These are phyloP conservation scores for Thelonectria olida DNA, from an alignment of 2,329 filamentous ascomycete species.

Conservation along the genomic window DNA sequence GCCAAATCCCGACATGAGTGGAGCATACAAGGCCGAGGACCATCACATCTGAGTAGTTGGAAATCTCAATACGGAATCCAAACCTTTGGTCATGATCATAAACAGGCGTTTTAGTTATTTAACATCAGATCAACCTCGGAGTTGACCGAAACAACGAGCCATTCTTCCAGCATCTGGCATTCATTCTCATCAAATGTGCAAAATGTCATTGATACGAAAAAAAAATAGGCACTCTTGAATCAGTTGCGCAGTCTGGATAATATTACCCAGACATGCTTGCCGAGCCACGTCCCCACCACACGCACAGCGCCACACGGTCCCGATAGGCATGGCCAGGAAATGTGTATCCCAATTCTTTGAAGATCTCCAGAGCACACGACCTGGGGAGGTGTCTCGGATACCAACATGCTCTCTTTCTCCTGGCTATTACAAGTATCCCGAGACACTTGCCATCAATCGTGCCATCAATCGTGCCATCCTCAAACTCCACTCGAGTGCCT, in stretches of 20 bases:
- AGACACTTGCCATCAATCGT: constrained; percentile 20
- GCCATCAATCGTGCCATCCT: not conserved
- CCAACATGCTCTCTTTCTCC: constrained; percentile 31
- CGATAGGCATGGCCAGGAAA: constrained; percentile 15
- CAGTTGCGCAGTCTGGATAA: not conserved
- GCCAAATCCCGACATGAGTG: too few relatives aligned
- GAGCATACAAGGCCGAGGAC: too few relatives aligned
- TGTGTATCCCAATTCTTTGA: constrained; percentile 12
- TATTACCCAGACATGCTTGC: constrained; percentile 7
- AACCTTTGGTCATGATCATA: not conserved
- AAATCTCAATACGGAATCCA: not conserved
- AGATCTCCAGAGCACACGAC: not conserved
- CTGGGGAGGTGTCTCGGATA: constrained; percentile 22
- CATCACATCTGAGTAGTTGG: not conserved
- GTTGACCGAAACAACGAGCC: not conserved
- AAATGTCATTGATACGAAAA: too few relatives aligned
- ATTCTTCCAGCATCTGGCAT: not conserved
- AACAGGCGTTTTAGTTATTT: not conserved
- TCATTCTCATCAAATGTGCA: not conserved
- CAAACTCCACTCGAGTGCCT: not conserved
- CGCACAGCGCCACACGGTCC: not conserved
- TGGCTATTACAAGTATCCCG: not conserved
- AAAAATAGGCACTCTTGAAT: not conserved
- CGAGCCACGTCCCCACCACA: not conserved
- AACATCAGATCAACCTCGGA: not conserved